Base-by-base conservation (phyloP, 2,329 filamentous ascomycete genomes). In the Aquanectria penicillioides region DNA sequence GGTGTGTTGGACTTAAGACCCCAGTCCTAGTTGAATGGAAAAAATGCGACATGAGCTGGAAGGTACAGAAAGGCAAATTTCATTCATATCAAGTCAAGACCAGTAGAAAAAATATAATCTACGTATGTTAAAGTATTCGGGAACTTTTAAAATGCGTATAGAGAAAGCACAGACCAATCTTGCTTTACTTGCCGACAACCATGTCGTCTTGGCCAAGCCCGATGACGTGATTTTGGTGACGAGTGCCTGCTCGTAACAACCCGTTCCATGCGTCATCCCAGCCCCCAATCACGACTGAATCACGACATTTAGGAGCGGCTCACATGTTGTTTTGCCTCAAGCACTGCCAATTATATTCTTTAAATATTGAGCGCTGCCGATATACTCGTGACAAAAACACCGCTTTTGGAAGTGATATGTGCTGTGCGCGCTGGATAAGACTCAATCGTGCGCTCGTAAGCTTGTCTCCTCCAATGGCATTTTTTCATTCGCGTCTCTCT, bases 241-340 rank as follows among this genome's bases (percentile, higher is more conserved):
- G 29, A 33, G 41, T n/a, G n/a, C 50, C 40, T 37, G 38, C 29
- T 53, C 38, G 46, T 31, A 15, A 2, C 9, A 12, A 44, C n/a
- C n/a, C n/a, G n/a, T n/a, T n/a, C n/a, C n/a, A 53, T 31, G 37
- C 50, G 50, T 40, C 29, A 53, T 53, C 38, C 12, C 17, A 38
- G 17, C 50, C 50, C 18, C 40, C n/a, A 37, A 53, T 53, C 50
- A 44, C 50, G 50, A 53, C 33, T 44, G 28, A 38, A 53, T 53
- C 40, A 43, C 50, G 50, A 46, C 50, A 53, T 53, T 37, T 26
- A 31, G 13, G 26, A 26, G 13, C 25, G 23, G 15, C 25, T 37
- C 50, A 53, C 31, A 37, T 37, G 50, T 22, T 13, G 38, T 17
- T 18, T 15, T 37, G 38, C 31, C 23, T 53, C 40, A 53, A 18